A percentile compares a stretch with the other conserved stretches of the same genome.
phyloP scores from a whole-genome alignment of 2,329 filamentous ascomycete genomes.

The Pestalotiopsis sp. region DNA sequence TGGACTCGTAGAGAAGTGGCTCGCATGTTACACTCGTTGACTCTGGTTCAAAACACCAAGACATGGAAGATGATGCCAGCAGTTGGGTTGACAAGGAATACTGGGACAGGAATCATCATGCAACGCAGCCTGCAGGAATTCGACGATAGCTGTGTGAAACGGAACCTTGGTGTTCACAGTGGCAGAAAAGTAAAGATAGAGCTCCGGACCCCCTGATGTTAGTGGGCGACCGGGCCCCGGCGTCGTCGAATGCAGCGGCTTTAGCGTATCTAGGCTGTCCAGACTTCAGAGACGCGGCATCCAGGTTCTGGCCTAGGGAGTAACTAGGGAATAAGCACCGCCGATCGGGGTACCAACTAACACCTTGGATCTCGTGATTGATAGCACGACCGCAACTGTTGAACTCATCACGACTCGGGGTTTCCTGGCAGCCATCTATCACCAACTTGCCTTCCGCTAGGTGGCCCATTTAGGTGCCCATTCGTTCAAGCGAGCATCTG shows the following conservation, averaged over 20 bases:
- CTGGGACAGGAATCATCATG: no score
- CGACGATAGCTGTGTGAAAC: background rate
- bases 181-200: background rate
- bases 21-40: no score
- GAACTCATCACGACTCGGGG: background rate
- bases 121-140: no score
- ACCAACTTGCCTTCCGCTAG: slow-evolving; percentile 13
- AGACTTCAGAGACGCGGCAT: background rate
- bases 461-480: slow-evolving; percentile 18
- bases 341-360: background rate
- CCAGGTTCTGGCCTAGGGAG: background rate
- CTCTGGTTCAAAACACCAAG: no score
- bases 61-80: no score
- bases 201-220: background rate
- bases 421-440: slow-evolving; percentile 22
- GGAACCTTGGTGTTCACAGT: background rate
- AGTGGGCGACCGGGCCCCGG: background rate
- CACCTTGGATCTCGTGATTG: slow-evolving; percentile 18
- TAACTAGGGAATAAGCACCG: background rate
- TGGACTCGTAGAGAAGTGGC: no score
- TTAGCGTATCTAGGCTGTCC: background rate
- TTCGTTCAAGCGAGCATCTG: slow-evolving; percentile 2
- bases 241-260: background rate
- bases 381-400: slow-evolving; percentile 13
- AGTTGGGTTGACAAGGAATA: no score